Percentiles rank a stretch among this genome's conserved stretches.
Evolutionary conservation across 371 early-diverging fungal species (phyloP).

Genomic region (Rhizopus microsporus): DNA sequence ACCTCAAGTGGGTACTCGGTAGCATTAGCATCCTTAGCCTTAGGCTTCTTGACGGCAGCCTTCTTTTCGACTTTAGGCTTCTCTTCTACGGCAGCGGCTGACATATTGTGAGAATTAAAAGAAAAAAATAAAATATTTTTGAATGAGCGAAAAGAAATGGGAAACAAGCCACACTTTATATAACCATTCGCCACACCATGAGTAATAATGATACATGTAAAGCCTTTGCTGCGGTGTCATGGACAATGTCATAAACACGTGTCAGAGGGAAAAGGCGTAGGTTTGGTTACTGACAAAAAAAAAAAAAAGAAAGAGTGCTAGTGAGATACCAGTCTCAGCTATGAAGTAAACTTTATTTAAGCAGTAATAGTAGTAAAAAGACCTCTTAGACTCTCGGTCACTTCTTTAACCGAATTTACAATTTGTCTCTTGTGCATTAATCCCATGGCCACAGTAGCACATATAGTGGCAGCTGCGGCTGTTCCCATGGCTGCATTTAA

Average conservation of each 20-base stretch:
- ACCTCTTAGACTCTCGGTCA: no score
- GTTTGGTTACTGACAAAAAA: no score
- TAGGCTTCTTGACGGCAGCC: constrained; percentile 58
- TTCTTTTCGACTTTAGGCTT: constrained; percentile 30
- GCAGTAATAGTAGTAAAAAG: no score
- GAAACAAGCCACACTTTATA: not conserved
- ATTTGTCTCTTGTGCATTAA: not conserved
- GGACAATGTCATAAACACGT: no score
- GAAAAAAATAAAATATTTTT: constrained; percentile 7
- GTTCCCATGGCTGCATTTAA: constrained; percentile 32
- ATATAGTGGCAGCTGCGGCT: constrained; percentile 13
- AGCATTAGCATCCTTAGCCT: constrained; percentile 51
- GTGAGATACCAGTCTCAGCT: no score
- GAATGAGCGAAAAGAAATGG: not conserved
- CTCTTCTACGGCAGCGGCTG: constrained; percentile 40
- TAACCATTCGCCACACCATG: no score
- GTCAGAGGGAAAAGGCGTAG: no score
- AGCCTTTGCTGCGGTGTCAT: no score
- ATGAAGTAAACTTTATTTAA: no score
- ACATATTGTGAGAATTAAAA: constrained; percentile 36
- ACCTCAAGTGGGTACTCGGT: constrained; percentile 62
- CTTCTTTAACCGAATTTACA: no score
- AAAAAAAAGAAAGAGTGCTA: no score
- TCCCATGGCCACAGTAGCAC: constrained; percentile 7
- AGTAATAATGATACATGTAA: no score